phyloP scores from a whole-genome alignment of 2,329 filamentous ascomycete species.

The Thermothelomyces thermophilus region DNA sequence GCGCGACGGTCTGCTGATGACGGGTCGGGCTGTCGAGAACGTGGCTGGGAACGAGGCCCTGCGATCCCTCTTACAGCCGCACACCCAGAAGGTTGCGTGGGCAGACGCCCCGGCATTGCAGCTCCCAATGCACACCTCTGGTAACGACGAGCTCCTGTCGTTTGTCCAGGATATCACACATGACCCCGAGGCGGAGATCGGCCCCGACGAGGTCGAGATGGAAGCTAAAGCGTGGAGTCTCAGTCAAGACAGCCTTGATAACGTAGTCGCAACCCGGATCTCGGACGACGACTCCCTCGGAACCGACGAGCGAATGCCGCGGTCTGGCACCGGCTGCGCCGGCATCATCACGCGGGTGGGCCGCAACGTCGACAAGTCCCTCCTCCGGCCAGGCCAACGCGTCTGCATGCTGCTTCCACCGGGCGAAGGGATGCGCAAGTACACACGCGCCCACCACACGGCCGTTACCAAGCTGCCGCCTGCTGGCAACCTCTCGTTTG shows the following conservation, averaged over 20 bases:
- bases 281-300: no score
- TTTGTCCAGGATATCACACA: constrained; percentile 19
- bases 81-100: background rate
- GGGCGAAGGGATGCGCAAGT: constrained; percentile 19
- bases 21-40: background rate
- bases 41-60: background rate
- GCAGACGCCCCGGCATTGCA: background rate
- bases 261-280: no score
- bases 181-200: background rate
- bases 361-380: constrained; percentile 25
- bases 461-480: constrained; percentile 28
- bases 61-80: background rate
- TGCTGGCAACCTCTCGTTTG: constrained; percentile 27
- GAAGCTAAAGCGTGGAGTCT: constrained; percentile 30
- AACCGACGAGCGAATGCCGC: constrained; percentile 33
- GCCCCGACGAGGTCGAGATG: constrained; percentile 31
- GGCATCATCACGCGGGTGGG: constrained; percentile 31
- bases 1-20: background rate
- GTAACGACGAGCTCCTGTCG: constrained; percentile 4
- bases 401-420: constrained; percentile 22
- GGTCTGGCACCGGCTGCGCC: constrained; percentile 20
- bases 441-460: constrained; percentile 18
- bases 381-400: constrained; percentile 25
- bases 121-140: constrained; percentile 2
- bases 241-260: no score